Conservation (phyloP, 1,139 yeast genomes). For the Kodamaea plutei region DNA sequence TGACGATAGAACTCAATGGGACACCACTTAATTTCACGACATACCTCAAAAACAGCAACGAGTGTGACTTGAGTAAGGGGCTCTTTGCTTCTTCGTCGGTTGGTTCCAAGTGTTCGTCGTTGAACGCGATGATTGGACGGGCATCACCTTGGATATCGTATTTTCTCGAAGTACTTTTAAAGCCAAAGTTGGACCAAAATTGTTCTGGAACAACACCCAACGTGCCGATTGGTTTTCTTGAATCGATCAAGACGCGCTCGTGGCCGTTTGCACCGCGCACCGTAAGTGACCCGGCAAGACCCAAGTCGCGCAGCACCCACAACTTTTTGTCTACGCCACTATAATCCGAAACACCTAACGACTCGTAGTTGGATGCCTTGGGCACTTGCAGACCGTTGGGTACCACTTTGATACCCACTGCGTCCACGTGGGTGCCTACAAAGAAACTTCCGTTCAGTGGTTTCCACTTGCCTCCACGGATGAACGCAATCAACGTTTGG, state of each 20-base stretch:
- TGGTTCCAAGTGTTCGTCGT: conserved; percentile 11
- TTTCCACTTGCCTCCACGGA: conserved; percentile 38
- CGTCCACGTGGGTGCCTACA: conserved; percentile 42
- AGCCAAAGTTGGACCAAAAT: conserved; percentile 13
- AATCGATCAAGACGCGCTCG: conserved; percentile 27
- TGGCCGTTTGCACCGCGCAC: conserved; percentile 24
- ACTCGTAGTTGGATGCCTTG: conserved; percentile 29
- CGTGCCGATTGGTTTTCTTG: conserved; percentile 21
- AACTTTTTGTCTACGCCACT: conserved; percentile 34
- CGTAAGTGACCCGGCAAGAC: conserved; percentile 42
- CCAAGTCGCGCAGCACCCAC: conserved; percentile 47
- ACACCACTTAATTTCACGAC: conserved; percentile 28
- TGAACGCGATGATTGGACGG: conserved; percentile 40
- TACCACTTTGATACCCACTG: conserved; percentile 37
- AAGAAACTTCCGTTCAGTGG: conserved; percentile 37
- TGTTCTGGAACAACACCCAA: conserved; percentile 39
- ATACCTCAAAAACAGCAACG: conserved; percentile 33
- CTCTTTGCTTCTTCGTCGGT: conserved; percentile 24
- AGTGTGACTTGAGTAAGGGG: conserved; percentile 38
- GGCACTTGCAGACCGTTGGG: conserved; percentile 24
- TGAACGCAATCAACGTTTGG: conserved; percentile 37
- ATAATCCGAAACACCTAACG: conserved; percentile 43
- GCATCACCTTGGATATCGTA: conserved; percentile 39
- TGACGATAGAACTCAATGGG: conserved; percentile 24
- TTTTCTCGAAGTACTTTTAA: conserved; percentile 35